Base-by-base conservation (phyloP, 2,329 filamentous ascomycete genomes). In the Fusarium clavum region DNA sequence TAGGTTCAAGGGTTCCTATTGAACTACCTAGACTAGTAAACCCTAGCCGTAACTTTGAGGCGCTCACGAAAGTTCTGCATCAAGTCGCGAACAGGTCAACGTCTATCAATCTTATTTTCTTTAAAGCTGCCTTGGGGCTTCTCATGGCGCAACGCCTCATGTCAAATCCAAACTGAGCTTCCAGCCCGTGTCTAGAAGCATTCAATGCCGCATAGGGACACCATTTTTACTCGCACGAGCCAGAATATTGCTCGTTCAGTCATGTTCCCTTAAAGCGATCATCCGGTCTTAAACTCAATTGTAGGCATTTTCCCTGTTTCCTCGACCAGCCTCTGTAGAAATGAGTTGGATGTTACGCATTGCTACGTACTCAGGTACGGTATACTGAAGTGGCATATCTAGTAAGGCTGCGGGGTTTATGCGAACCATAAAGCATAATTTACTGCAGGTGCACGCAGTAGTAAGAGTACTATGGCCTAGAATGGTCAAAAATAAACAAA, bases 101-200 rank as follows among this genome's bases (percentile, higher is more conserved):
- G 22, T 29, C 13, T 68, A 60, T 54, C 38, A 25, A 20, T 24
- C 46, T 51, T 71, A 18, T 38, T 12, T 40, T 52, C 48, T 52
- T 52, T 20, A 40, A 20, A 70, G 62, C 45, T 47, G 59, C 63
- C 54, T 59, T 64, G 56, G 54, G 53, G 51, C 44, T 55, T 30
- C 18, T 24, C 43, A 56, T 40, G 57, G 65, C 53, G 56, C 34
- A 55, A 46, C 56, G 62, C 62, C 49, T 61, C 49, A 45, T 58
- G 53, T 45, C 40, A 61, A 32, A 20, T 49, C n/a, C 48, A 59
- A 57, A 46, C 66, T 71, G 66, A 65, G 56, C 57, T 68, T 59
- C 58, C 67, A 72, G 63, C 70, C 63, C 70, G 45, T 57, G 40
- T 54, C 55, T 56, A 24, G 32, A 71, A 67, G 56, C 54, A 54